These are phyloP conservation scores for Galerina marginata DNA, from an alignment of 768 basidiomycete genomes.

Conservation along the genomic window DNA sequence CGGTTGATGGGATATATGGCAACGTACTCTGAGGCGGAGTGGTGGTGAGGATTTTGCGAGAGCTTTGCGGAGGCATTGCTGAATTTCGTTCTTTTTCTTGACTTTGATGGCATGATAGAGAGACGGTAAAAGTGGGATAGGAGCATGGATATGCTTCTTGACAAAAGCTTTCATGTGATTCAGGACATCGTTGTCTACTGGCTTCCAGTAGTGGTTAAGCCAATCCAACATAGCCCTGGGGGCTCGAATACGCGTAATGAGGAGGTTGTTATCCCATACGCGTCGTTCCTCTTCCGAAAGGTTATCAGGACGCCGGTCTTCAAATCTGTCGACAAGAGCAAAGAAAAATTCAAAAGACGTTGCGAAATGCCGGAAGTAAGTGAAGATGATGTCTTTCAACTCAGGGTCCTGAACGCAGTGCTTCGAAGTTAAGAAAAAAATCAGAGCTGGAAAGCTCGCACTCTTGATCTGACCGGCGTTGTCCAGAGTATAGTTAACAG, in stretches of 20 bases:
- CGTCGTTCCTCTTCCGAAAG: slow-evolving; percentile 32
- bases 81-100: neutral
- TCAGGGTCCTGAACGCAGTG: slow-evolving; percentile 44
- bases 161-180: neutral
- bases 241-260: slow-evolving; percentile 10
- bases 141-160: too few relatives aligned
- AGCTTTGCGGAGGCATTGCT: too few relatives aligned
- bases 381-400: slow-evolving; percentile 62
- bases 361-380: slow-evolving; percentile 75
- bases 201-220: slow-evolving; percentile 14
- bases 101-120: neutral
- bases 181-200: neutral
- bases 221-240: slow-evolving; percentile 8
- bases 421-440: slow-evolving; percentile 51
- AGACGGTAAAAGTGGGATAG: too few relatives aligned
- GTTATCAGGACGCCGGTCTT: slow-evolving; percentile 37
- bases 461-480: slow-evolving; percentile 33
- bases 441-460: slow-evolving; percentile 43
- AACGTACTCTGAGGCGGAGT: too few relatives aligned
- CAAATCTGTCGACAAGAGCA: neutral
- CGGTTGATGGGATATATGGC: too few relatives aligned
- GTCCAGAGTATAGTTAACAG: neutral
- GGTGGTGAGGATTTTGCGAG: too few relatives aligned
- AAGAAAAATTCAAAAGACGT: slow-evolving; percentile 39
- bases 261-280: neutral